phyloP scores from a whole-genome alignment of 1,284 basidiomycete species.

The Trichosporon coremiiforme region DNA sequence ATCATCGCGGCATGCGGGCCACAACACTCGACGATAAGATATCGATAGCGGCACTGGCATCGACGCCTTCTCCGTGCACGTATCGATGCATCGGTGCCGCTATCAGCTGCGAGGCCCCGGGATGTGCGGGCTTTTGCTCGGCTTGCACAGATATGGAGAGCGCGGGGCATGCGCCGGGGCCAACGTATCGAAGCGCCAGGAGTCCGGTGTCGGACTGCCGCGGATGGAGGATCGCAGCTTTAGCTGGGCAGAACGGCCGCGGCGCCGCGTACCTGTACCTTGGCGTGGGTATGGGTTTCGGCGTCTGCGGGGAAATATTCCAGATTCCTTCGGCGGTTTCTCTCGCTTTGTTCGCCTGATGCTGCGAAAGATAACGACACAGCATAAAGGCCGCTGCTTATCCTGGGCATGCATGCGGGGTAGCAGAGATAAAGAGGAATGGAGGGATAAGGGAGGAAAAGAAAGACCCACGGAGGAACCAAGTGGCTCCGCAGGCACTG shows the following conservation, averaged over 20 bases:
- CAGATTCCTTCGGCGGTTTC: background rate
- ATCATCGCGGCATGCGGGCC: background rate
- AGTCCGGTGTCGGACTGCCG: constrained; percentile 2
- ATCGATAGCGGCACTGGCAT: background rate
- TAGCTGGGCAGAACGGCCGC: background rate
- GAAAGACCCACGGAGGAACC: background rate
- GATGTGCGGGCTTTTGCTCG: background rate
- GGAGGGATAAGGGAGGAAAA: background rate
- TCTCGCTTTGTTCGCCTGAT: background rate
- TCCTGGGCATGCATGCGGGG: background rate
- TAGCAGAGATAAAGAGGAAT: background rate
- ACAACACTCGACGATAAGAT: background rate
- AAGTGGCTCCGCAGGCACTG: background rate
- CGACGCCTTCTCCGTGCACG: constrained; percentile 8
- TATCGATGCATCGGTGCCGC: background rate
- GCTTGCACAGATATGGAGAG: background rate
- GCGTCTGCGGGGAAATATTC: background rate
- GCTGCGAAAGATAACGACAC: background rate
- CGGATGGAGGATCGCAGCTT: background rate
- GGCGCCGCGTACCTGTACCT: background rate
- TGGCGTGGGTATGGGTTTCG: background rate
- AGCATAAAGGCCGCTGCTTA: background rate
- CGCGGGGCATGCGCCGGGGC: no score
- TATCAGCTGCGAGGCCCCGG: background rate
- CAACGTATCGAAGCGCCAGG: background rate